Conservation (phyloP, 2,329 filamentous ascomycete genomes). For the Tolypocladium sp. region DNA sequence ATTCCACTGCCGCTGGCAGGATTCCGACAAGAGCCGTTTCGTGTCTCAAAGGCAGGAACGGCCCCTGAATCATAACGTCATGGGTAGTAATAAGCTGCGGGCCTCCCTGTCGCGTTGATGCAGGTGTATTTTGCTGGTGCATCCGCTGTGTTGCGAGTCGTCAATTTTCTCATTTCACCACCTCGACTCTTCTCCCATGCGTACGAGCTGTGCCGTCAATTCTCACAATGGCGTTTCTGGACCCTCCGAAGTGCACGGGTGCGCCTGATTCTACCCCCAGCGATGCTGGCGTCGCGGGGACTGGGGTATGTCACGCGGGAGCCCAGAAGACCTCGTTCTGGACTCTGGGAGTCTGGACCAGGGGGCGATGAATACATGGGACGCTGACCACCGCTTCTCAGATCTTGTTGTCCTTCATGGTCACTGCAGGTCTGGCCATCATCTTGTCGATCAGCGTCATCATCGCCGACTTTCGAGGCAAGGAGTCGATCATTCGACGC, state of each 20-base stretch:
- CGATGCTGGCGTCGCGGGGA: slow-evolving; percentile 48
- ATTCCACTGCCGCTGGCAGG: not conserved
- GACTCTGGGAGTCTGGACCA: not conserved
- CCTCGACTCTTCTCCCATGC: not conserved
- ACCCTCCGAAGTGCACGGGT: slow-evolving; percentile 26
- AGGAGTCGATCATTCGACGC: slow-evolving; percentile 44
- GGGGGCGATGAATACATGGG: not conserved
- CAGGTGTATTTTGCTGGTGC: not conserved
- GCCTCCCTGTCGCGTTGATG: not conserved
- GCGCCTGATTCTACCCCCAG: slow-evolving; percentile 35
- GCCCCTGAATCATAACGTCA: not conserved
- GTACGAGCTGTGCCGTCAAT: not conserved
- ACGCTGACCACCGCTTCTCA: slow-evolving; percentile 13
- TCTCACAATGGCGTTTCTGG: not conserved
- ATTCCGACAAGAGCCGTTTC: not conserved
- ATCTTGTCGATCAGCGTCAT: slow-evolving; percentile 47
- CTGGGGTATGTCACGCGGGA: slow-evolving; percentile 30
- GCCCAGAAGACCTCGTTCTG: slow-evolving; percentile 10
- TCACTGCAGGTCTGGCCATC: slow-evolving; percentile 51
- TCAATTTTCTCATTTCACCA: not conserved
- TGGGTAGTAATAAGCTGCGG: not conserved
- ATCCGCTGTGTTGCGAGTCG: not conserved
- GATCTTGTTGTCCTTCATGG: slow-evolving; percentile 57
- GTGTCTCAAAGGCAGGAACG: not conserved
- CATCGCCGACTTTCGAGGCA: slow-evolving; percentile 39